These are phyloP conservation scores for Suhomyces emberorum DNA, from an alignment of 805 yeast genomes.

Conservation along the genomic window DNA sequence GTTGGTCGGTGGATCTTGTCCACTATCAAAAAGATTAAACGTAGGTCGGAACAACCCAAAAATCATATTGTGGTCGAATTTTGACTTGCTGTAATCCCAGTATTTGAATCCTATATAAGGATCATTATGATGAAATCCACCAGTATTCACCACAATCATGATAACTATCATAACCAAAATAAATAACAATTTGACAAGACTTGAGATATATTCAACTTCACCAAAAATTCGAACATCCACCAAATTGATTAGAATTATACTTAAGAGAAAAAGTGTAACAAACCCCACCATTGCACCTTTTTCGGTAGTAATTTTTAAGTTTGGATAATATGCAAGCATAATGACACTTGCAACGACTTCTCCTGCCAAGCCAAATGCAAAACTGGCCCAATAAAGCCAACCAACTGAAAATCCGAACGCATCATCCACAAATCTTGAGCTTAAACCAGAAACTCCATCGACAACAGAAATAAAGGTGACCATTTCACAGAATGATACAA, in stretches of 20 bases:
- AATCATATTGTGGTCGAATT: conserved; percentile 43
- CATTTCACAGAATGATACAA: conserved; percentile 78
- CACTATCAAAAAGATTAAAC: conserved; percentile 61
- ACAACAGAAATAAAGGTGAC: conserved; percentile 75
- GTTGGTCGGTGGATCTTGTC: conserved; percentile 42
- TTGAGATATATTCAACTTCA: conserved; percentile 64
- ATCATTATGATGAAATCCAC: conserved; percentile 43
- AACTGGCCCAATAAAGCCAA: conserved; percentile 70
- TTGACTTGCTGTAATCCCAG: conserved; percentile 59
- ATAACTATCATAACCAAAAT: conserved; percentile 54
- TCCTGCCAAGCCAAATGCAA: conserved; percentile 69
- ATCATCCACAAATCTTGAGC: conserved; percentile 73
- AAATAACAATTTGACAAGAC: conserved; percentile 53
- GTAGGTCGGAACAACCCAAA: conserved; percentile 76
- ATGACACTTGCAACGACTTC: conserved; percentile 80
- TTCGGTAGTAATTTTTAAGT: conserved; percentile 47
- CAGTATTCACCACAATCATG: conserved; percentile 63
- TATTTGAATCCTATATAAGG: conserved; percentile 59
- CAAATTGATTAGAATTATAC: conserved; percentile 52
- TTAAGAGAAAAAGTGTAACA: conserved; percentile 53
- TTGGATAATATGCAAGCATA: conserved; percentile 65
- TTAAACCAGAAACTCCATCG: conserved; percentile 72
- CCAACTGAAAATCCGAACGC: conserved; percentile 76
- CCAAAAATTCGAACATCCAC: conserved; percentile 73
- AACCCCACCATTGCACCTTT: conserved; percentile 53